Percentiles rank a stretch among this genome's conserved stretches.
Conservation (phyloP, 2,329 filamentous ascomycete genomes). For the Hypoxylon sp. region DNA sequence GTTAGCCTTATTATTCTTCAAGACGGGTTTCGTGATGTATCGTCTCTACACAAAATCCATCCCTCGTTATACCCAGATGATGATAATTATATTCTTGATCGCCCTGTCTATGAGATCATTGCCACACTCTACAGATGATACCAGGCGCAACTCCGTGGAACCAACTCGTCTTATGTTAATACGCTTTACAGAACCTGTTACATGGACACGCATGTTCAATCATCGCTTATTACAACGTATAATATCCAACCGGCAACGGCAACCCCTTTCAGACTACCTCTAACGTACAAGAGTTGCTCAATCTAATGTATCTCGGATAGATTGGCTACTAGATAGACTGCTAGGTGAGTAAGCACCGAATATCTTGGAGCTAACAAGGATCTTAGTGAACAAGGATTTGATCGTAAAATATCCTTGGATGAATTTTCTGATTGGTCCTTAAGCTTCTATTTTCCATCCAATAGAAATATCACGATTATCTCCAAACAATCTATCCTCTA, state of each 20-base stretch:
- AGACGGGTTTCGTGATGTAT: too few species aligned
- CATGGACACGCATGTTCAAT: conserved; percentile 2
- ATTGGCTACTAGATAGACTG: too few species aligned
- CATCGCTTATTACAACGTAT: conserved; percentile 21
- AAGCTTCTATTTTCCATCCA: conserved; percentile 22
- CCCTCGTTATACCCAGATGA: not conserved
- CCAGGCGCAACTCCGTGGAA: conserved; percentile 9
- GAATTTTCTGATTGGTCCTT: conserved; percentile 42
- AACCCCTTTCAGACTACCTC: too few species aligned
- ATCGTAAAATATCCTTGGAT: conserved; percentile 8
- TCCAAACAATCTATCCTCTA: conserved; percentile 32
- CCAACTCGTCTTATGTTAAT: conserved; percentile 18
- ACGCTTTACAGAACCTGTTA: conserved; percentile 10
- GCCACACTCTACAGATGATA: conserved; percentile 11
- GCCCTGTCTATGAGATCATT: too few species aligned
- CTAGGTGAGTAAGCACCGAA: not conserved
- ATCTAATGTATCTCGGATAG: too few species aligned
- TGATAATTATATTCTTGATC: too few species aligned
- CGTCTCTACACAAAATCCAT: not conserved
- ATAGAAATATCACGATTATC: conserved; percentile 13
- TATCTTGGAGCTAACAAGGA: conserved; percentile 24
- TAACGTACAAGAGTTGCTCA: too few species aligned
- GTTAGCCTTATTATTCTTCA: not conserved
- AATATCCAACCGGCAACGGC: conserved; percentile 26
- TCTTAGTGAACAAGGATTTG: conserved; percentile 19